Evolutionary conservation across 108 stramenopile species (phyloP), one percentile per base, ranked within the genome.

Genomic region (Cyclotella choctawhatcheeana): DNA sequence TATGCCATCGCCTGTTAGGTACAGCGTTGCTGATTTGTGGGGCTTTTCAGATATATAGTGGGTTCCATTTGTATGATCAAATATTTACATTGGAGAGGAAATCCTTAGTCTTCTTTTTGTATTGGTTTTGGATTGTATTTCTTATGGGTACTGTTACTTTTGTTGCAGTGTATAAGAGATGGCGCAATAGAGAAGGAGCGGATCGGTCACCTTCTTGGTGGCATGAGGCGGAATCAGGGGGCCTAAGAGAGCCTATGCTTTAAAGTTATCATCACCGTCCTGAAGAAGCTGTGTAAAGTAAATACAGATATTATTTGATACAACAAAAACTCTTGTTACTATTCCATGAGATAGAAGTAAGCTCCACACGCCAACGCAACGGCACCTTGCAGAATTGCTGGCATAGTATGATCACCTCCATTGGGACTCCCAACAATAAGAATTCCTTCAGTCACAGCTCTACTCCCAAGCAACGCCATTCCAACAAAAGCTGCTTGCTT

Each of bases 401-500:
- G 2, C 44, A 71, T 32, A 44, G 68, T 37, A 78, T 78, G 69
- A 47, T 78, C 69, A 17, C 61, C 77, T 35, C 77, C 77, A 55
- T 65, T 50, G 13, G 77, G 34, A 71, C 69, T 71, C 13, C 58
- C 69, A 20, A 78, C 24, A 30, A 71, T 61, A 37, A 71, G 48
- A 78, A 78, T 71, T 21, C 58, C 51, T 30, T 78, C 77, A 13
- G 77, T 71, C 13, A 78, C 37, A 27, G 77, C 77, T 55, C 77
- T 67, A 58, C 69, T 78, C 30, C 77, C 77, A 71, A 78, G 71
- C 21, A 78, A 62, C 40, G 69, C 33, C 5, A 20, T 52, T n/a
- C 77, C 77, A 8, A 78, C 69, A 37, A 78, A 59, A 44, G 77
- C 45, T 26, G 77, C 58, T 35, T 78, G 77, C 55, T 78, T 78